These are phyloP conservation scores for Plectosphaerella plurivora DNA, from an alignment of 2,329 filamentous ascomycete species.

Conservation along the genomic window DNA sequence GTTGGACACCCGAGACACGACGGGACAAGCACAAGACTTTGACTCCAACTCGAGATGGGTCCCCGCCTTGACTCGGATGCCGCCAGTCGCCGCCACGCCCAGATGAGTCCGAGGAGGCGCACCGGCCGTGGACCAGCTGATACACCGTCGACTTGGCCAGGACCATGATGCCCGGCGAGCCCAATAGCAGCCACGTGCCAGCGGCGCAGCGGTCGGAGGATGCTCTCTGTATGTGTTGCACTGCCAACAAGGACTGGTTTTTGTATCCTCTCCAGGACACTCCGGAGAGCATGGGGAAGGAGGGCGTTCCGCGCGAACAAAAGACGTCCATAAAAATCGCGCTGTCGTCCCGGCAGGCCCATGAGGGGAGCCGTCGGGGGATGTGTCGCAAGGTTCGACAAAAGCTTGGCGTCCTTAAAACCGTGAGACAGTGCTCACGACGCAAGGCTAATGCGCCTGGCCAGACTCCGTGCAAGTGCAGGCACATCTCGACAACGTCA, in stretches of 20 bases:
- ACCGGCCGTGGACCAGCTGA: conserved; percentile 12
- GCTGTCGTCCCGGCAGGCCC: conserved; percentile 46
- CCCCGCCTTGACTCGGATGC: conserved; percentile 42
- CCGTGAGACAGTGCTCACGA: conserved; percentile 37
- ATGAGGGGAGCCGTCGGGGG: conserved; percentile 35
- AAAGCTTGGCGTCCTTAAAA: conserved; percentile 44
- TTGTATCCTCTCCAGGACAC: conserved; percentile 73
- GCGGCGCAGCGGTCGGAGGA: conserved; percentile 23
- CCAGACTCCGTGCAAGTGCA: conserved; percentile 37
- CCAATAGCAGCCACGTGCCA: conserved; percentile 9
- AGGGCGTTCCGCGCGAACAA: conserved; percentile 79
- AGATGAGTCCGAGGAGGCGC: background rate
- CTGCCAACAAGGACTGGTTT: conserved; percentile 89
- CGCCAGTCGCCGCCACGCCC: background rate
- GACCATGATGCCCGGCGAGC: conserved; percentile 20
- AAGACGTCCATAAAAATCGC: conserved; percentile 95
- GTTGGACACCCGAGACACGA: conserved; percentile 15
- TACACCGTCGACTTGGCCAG: conserved; percentile 12
- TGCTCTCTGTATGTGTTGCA: conserved; percentile 77
- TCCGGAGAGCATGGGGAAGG: conserved; percentile 32
- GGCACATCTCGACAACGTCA: conserved; percentile 8
- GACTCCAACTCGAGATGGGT: conserved; percentile 92
- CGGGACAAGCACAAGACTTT: conserved; percentile 89
- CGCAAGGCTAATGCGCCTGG: conserved; percentile 54
- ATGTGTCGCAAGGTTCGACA: conserved; percentile 23